phyloP scores from a whole-genome alignment of 805 yeast genomes.

The Saturnispora dispora region DNA sequence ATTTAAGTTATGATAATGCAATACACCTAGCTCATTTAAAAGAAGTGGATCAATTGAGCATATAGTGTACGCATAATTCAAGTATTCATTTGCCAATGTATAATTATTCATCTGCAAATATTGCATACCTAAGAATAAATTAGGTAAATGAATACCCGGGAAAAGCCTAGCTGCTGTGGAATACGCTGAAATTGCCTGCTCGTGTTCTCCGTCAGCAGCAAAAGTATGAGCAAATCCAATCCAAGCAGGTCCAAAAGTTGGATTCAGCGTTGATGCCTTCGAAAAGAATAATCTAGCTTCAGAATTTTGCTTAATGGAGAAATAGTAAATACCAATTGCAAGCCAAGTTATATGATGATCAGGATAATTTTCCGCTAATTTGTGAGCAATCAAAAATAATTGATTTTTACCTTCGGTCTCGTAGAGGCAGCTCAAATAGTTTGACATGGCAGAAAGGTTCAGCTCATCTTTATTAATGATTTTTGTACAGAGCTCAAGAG shows the following conservation, averaged over 20 bases:
- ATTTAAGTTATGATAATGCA: constrained; percentile 70
- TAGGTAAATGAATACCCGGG: constrained; percentile 85
- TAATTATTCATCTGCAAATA: constrained; percentile 81
- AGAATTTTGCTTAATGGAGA: constrained; percentile 57
- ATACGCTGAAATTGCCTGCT: constrained; percentile 94
- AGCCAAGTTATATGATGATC: constrained; percentile 80
- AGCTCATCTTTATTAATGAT: constrained; percentile 53
- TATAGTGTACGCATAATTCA: constrained; percentile 61
- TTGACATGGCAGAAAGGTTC: constrained; percentile 64
- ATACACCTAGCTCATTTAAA: constrained; percentile 87
- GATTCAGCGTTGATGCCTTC: constrained; percentile 79
- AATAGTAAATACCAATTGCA: constrained; percentile 84
- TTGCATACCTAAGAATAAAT: constrained; percentile 91
- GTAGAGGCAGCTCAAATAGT: constrained; percentile 72
- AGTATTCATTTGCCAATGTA: constrained; percentile 77
- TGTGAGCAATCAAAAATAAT: constrained; percentile 72
- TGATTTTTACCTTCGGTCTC: constrained; percentile 79
- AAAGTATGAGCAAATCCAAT: constrained; percentile 97
- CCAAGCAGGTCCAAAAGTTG: constrained; percentile 94
- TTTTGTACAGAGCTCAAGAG: constrained; percentile 64
- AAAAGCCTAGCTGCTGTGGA: constrained; percentile 91
- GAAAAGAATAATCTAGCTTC: constrained; percentile 87
- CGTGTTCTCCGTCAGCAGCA: constrained; percentile 98
- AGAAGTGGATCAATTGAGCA: constrained; percentile 83
- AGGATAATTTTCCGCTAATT: constrained; percentile 77